Evolutionary conservation across 2,329 filamentous ascomycete species (phyloP).

Genomic region (Sphaerulina populicola): DNA sequence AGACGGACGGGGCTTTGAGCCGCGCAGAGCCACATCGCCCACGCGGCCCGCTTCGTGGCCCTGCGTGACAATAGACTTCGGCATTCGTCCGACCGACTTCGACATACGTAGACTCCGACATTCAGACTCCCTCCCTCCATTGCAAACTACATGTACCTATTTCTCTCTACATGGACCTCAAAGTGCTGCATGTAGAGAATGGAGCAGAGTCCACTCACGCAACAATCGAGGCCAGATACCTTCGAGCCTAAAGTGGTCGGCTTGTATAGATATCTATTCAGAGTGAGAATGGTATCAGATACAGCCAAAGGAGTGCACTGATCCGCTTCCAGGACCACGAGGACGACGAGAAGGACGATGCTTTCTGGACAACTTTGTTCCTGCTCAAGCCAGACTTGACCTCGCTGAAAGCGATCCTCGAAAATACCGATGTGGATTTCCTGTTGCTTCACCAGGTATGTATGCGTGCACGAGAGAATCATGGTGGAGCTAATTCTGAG

Average conservation of each 20-base stretch:
- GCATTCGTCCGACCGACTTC: no score
- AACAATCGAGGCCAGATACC: conserved; percentile 78
- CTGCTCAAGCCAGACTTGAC: conserved; percentile 70
- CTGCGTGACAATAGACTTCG: neutral
- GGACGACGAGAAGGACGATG: conserved; percentile 65
- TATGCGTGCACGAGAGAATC: neutral
- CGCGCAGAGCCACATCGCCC: neutral
- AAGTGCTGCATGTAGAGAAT: neutral
- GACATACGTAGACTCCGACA: neutral
- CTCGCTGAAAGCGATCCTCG: conserved; percentile 60
- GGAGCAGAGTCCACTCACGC: conserved; percentile 59
- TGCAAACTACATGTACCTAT: no score
- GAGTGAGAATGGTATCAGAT: conserved; percentile 34
- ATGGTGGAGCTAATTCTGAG: conserved; percentile 3
- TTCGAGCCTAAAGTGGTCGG: conserved; percentile 92
- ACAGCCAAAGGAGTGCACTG: neutral
- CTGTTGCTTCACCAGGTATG: conserved; percentile 63
- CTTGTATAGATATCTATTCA: conserved; percentile 78
- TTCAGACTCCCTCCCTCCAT: neutral
- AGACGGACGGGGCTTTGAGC: no score
- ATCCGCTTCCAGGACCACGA: conserved; percentile 46
- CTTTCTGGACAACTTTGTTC: conserved; percentile 96
- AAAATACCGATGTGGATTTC: conserved; percentile 62
- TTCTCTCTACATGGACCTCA: neutral
- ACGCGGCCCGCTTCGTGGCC: neutral